Percentiles rank a stretch among this genome's conserved stretches.
phyloP scores from a whole-genome alignment of 768 basidiomycete species.

The Mycena maculata region DNA sequence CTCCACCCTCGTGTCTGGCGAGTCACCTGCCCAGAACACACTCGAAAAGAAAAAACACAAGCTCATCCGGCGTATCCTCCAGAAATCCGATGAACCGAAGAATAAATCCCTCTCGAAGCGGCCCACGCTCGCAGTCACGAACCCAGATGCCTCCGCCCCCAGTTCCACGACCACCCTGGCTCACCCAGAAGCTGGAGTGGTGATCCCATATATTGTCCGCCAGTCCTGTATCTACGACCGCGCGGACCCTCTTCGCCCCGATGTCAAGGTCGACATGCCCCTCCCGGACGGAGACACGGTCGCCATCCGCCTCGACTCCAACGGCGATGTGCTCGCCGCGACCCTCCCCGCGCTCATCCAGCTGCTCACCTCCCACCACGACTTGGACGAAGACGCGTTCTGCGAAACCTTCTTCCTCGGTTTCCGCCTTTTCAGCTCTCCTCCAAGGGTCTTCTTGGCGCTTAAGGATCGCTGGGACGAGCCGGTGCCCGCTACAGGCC shows the following conservation, averaged over 20 bases:
- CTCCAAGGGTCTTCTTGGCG: conserved; percentile 55
- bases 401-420: conserved; percentile 71
- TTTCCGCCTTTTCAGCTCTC: conserved; percentile 75
- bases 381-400: conserved; percentile 55
- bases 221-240: conserved; percentile 43
- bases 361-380: conserved; percentile 58
- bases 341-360: conserved; percentile 57
- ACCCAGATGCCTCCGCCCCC: conserved; percentile 5
- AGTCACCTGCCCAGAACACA: background rate
- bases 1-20: background rate
- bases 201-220: conserved; percentile 38
- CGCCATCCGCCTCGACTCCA: conserved; percentile 37
- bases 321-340: conserved; percentile 44
- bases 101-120: conserved; percentile 13
- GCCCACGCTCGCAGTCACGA: conserved; percentile 14
- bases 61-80: conserved; percentile 35
- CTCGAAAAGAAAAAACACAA: conserved; percentile 17
- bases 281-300: conserved; percentile 38
- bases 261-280: conserved; percentile 43
- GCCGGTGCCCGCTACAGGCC: conserved; percentile 36
- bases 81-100: conserved; percentile 15
- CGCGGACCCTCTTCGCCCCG: conserved; percentile 41
- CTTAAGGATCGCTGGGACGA: conserved; percentile 63
- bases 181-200: conserved; percentile 24
- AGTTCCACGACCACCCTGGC: conserved; percentile 12